phyloP scores from a whole-genome alignment of 2,329 filamentous ascomycete genomes.

The Pyrenochaeta sp. region DNA sequence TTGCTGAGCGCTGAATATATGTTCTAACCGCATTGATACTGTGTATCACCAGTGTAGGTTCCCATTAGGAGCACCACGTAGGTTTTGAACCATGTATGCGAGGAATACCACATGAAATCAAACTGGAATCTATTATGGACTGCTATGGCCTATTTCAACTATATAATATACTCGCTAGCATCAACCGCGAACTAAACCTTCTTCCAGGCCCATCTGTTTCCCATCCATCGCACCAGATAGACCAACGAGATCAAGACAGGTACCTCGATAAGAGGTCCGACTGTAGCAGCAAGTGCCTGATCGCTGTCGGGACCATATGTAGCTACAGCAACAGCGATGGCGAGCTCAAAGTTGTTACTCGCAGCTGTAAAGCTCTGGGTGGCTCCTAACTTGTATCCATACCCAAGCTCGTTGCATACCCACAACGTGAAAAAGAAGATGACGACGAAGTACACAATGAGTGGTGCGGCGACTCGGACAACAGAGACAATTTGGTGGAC shows the following conservation, averaged over 20 bases:
- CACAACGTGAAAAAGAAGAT: conserved; percentile 76
- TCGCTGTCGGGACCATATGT: conserved; percentile 80
- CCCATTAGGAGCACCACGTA: conserved; percentile 2
- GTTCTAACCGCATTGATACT: too few relatives aligned
- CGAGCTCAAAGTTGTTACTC: conserved; percentile 92
- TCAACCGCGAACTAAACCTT: too few relatives aligned
- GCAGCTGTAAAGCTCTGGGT: conserved; percentile 90
- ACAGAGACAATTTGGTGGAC: conserved; percentile 86
- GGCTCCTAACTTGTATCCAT: conserved; percentile 72
- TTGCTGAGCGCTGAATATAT: too few relatives aligned
- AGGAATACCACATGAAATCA: conserved; percentile 3
- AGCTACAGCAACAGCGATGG: conserved; percentile 86
- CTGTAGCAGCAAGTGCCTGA: conserved; percentile 81
- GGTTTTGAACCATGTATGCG: conserved; percentile 2
- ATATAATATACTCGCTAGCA: too few relatives aligned
- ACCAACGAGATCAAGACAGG: conserved; percentile 80
- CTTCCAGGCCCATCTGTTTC: conserved; percentile 61
- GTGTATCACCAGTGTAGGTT: too few relatives aligned
- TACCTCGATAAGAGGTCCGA: conserved; percentile 86
- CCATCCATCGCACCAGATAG: conserved; percentile 72
- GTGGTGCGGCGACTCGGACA: conserved; percentile 78
- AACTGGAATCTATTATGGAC: conserved; percentile 2
- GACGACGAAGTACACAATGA: conserved; percentile 80
- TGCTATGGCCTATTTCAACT: conserved; percentile 4
- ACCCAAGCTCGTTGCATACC: conserved; percentile 69